Evolutionary conservation across 176 grass and related monocot genomes (phyloP), one percentile per base, ranked within the genome.

Genomic region (Rhynchospora pubera): DNA sequence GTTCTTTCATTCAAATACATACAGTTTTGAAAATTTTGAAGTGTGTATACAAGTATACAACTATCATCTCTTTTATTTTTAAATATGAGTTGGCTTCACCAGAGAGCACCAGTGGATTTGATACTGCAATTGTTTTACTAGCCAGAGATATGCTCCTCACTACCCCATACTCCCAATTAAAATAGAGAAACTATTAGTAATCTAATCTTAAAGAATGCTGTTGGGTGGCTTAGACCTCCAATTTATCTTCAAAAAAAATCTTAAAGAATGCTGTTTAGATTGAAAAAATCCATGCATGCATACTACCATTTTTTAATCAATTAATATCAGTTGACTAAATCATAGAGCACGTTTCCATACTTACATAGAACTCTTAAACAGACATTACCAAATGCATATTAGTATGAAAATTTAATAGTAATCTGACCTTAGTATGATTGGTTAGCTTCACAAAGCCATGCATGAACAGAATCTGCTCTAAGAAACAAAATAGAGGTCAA

Each of bases 371-470:
- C 46, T 74, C 19, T 52, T 51, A 74, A 50, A 50, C 51, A n/a
- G 70, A 19, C 11, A 74, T 52, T 52, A 75, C 46, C 22, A 11
- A 75, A 75, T 53, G 28, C 26, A 62, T 61, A 62, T 57, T 45
- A 45, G 21, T 39, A 5, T 45, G 56, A 45, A 18, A 79, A 79
- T 46, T 5, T 52, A 75, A 46, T 28, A 9, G 71, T 75, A 79
- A 42, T 60, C 77, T 79, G 30, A 79, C 77, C 77, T 62, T 79
- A 45, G 77, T 22, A 44, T 60, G 56, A 10, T 6, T 79, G 56
- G 26, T 79, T 60, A 79, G 28, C 77, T 62, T 62, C 77, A 57
- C 77, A 79, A 79, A 79, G 61, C 77, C 77, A 79, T 79, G 52
- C 21, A 79, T 61, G 55, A 45, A 57, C 77, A 79, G 56, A 79